Evolutionary conservation across 177 flowering plant genomes (phyloP).

Genomic region (Vitis hybrid): DNA sequence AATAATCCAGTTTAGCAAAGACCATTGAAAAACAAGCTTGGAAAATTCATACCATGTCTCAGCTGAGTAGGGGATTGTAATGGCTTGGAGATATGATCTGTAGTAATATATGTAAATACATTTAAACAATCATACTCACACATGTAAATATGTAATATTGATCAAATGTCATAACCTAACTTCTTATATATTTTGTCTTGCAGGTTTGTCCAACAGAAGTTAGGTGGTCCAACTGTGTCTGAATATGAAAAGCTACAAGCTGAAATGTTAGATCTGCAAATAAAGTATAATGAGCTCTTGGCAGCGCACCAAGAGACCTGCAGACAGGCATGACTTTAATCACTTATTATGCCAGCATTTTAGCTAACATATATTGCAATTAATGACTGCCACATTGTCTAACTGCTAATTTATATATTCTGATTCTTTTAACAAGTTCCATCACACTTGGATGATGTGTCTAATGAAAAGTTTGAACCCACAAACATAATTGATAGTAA

Average conservation of each 20-base stretch:
- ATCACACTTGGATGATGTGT: too few species aligned
- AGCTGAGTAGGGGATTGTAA: too few species aligned
- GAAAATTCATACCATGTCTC: too few species aligned
- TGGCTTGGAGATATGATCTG: not conserved
- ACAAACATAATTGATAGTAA: too few species aligned
- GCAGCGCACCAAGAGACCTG: conserved; percentile 55
- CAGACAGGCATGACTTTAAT: conserved; percentile 55
- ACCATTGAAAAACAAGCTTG: too few species aligned
- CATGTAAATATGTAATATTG: not conserved
- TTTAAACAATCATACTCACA: too few species aligned
- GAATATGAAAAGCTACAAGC: conserved; percentile 85
- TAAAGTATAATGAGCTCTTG: conserved; percentile 65
- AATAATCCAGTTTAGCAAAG: too few species aligned
- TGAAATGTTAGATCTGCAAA: conserved; percentile 66
- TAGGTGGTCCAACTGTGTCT: conserved; percentile 73
- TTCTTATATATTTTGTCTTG: conserved; percentile 1
- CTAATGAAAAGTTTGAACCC: too few species aligned
- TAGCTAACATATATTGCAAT: not conserved
- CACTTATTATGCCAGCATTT: too few species aligned
- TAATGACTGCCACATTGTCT: not conserved
- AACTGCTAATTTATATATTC: not conserved
- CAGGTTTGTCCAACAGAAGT: conserved; percentile 80
- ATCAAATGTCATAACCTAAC: not conserved
- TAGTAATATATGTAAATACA: not conserved
- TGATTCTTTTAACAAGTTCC: not conserved